Conservation (phyloP, 169 alveolate genomes). For the Theileria equi region DNA sequence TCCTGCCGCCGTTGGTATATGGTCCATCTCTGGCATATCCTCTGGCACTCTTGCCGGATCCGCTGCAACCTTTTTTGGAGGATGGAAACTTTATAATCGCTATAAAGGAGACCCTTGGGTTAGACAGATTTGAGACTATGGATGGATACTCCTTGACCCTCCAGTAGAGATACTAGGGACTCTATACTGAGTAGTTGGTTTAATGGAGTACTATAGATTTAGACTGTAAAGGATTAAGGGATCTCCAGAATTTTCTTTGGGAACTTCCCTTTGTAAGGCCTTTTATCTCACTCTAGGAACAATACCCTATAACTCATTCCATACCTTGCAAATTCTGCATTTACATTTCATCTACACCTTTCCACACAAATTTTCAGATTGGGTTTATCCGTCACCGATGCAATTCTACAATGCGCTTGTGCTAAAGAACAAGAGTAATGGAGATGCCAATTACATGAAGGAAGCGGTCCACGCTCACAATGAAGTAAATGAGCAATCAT, state of each 20-base stretch:
- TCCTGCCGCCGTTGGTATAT: too few species aligned
- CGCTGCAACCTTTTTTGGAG: too few species aligned
- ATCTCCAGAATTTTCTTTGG: not conserved
- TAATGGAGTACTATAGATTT: too few species aligned
- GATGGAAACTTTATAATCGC: too few species aligned
- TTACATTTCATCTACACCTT: not conserved
- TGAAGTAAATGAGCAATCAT: slow-evolving; percentile 78
- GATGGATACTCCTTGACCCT: too few species aligned
- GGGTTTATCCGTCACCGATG: slow-evolving; percentile 85
- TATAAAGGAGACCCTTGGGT: too few species aligned
- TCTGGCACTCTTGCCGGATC: too few species aligned
- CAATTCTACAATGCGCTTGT: slow-evolving; percentile 81
- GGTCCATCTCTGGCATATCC: too few species aligned
- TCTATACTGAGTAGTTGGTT: too few species aligned
- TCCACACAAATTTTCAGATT: slow-evolving; percentile 34
- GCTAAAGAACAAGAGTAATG: slow-evolving; percentile 65
- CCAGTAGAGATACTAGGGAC: too few species aligned
- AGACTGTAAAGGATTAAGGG: too few species aligned
- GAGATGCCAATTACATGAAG: slow-evolving; percentile 66
- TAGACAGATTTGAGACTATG: too few species aligned
- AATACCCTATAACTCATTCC: not conserved
- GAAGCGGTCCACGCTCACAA: slow-evolving; percentile 80
- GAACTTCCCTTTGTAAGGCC: not conserved
- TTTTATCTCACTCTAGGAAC: not conserved
- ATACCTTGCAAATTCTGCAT: not conserved